A percentile compares a stretch with the other conserved stretches of the same genome.
These are phyloP conservation scores for Erucastrum elatum DNA, from an alignment of 345 rosid genomes.

Conservation along the genomic window DNA sequence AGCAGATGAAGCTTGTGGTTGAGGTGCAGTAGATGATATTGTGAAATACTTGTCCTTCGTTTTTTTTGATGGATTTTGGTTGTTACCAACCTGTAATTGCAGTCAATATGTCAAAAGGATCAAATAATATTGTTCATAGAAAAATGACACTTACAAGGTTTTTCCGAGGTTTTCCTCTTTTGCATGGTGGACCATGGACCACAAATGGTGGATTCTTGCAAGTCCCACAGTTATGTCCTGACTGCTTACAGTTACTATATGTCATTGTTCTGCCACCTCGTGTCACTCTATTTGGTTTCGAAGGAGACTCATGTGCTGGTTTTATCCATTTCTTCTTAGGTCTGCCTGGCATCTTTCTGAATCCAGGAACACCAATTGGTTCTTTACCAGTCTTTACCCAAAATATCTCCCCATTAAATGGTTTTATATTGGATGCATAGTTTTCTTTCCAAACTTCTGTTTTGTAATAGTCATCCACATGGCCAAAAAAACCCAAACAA, in stretches of 20 bases:
- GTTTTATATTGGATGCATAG: not conserved
- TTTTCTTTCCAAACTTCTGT: not conserved
- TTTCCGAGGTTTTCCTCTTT: not conserved
- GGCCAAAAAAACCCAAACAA: no score
- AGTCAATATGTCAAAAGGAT: not conserved
- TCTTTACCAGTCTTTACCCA: no score
- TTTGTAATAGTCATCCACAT: not conserved
- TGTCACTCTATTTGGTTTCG: not conserved
- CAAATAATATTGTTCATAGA: not conserved
- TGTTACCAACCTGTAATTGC: not conserved
- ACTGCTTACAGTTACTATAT: not conserved
- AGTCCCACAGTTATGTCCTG: not conserved
- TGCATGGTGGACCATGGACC: not conserved
- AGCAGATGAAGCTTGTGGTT: no score
- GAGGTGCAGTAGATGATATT: not conserved
- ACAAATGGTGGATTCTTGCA: not conserved
- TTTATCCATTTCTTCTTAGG: not conserved
- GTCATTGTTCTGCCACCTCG: not conserved
- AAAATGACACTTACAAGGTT: not conserved
- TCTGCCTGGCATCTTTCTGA: no score
- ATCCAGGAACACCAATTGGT: no score
- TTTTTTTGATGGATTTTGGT: not conserved
- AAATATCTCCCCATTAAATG: no score
- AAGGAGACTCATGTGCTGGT: not conserved
- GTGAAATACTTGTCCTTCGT: not conserved